These are phyloP conservation scores for Neonectria sp. DNA, from an alignment of 2,329 filamentous ascomycete species.

Conservation along the genomic window DNA sequence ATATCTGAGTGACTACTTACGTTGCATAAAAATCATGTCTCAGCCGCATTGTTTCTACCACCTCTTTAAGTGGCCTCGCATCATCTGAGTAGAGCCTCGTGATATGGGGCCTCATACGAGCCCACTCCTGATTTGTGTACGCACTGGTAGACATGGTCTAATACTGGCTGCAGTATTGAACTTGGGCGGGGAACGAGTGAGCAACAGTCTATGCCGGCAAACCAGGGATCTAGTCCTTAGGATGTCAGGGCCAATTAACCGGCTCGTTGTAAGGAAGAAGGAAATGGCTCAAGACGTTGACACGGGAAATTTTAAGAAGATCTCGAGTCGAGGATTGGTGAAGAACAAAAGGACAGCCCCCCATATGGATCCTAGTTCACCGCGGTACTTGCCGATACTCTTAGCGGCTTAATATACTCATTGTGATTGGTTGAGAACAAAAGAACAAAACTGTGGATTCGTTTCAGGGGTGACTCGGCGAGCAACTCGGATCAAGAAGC, in stretches of 20 bases:
- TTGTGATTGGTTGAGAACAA: conserved; percentile 6
- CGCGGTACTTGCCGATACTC: background rate
- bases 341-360: conserved; percentile 14
- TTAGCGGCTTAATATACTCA: background rate
- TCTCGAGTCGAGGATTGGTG: conserved; percentile 2
- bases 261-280: conserved; percentile 7
- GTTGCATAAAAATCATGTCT: conserved; percentile 6
- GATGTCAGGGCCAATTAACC: background rate
- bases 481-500: background rate
- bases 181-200: background rate
- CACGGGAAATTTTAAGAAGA: background rate
- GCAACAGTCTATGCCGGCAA: background rate
- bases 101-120: conserved; percentile 2
- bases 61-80: conserved; percentile 1
- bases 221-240: background rate
- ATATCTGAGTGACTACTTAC: background rate
- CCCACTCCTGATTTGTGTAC: background rate
- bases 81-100: conserved; percentile 6
- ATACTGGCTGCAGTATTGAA: background rate
- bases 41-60: conserved; percentile 1
- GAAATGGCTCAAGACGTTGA: background rate
- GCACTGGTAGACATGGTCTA: background rate
- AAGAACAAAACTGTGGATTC: background rate
- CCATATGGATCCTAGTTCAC: background rate
- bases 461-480: background rate